Evolutionary conservation across 176 grass and related monocot genomes (phyloP), one percentile per base, ranked within the genome.

Genomic region (Aegilops umbellulata): DNA sequence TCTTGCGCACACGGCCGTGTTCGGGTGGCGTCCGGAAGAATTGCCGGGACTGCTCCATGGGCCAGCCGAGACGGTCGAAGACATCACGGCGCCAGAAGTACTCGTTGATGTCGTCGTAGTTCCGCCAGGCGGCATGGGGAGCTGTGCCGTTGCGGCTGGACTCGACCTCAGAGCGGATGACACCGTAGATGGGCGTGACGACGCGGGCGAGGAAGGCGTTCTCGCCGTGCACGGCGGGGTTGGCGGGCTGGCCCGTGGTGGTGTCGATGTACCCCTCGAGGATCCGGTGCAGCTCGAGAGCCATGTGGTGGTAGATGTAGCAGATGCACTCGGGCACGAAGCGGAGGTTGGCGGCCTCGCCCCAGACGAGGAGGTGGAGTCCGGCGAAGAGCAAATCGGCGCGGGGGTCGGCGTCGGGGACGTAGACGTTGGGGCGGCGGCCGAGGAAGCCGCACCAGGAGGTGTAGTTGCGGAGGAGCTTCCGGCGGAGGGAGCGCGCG

Each of bases 291-390:
- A 98, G 87, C 77, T 98, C 95, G 32, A 76, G 76, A 25, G 95
- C 91, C 95, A 98, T 98, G 83, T 98, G 60, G 77, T 98, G 93
- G 88, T 90, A 98, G 85, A 98, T 93, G 81, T 98, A 98, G 82
- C 89, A 98, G 44, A 98, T 86, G 84, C 95, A 95, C 87, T 98
- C 95, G 20, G 95, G 95, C 60, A 98, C 8, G 85, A 98, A 98
- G 4, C 93, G 89, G 42, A 98, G 80, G 82, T 98, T 98, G 36
- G 95, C 95, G 14, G 95, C 93, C 91, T 98, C 95, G 70, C 95
- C 95, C 95, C 95, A 98, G 12, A 95, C 87, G 29, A 98, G 91
- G 60, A 98, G 93, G 87, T 88, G 86, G 24, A 98, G 93, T 0
- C 93, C 91, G 1, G 85, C 35, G 83, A 87, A 98, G 80, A 98